Base-by-base conservation (phyloP, 2,329 filamentous ascomycete genomes). In the Chaetoscypha palmicola region DNA sequence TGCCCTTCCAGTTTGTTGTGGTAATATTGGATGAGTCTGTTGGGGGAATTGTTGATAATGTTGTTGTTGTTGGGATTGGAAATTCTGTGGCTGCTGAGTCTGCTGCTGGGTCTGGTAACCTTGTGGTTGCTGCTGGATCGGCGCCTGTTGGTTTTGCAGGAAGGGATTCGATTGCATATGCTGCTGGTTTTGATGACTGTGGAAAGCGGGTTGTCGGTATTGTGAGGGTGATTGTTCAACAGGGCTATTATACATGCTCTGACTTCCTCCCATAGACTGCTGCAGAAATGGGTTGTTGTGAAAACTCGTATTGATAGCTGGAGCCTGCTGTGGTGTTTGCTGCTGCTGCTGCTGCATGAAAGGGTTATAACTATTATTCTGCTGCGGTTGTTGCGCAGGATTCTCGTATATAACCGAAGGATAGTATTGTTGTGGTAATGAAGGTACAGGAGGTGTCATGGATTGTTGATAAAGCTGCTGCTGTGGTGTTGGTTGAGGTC, bases 1-100 rank as follows among this genome's bases (percentile, higher is more conserved):
- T 22, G 80, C 72, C 23, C 74, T 68, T 32, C 68, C 67, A 12
- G 70, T 67, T 39, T 69, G 66, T 32, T 67, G 64, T 4, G 67
- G 59, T 24, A 74, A 56, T 16, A 62, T 53, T 35, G 63, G 64
- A 41, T 62, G 60, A 1, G 51, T 54, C 41, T 62, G 59, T 20
- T 53, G 52, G 33, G 51, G 57, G 17, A 55, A 60, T 32, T 67
- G 67, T 45, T 65, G 65, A 21, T 41, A 41, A 24, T 59, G 58
- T 45, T 62, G 61, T 43, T 65, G 65, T 24, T 59, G 58, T 46
- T 62, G 61, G 47, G 56, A 51, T 38, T 66, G 64, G 21, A 60
- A 47, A 16, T 72, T 70, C 41, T 70, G 66, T 45, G 50, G 54
- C 22, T 57, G 47, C 32, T 67, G 66, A 44, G 65, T 64, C 22